Evolutionary conservation across 2,329 filamentous ascomycete species (phyloP), one percentile per base, ranked within the genome.

Genomic region (Fusarium coicis): DNA sequence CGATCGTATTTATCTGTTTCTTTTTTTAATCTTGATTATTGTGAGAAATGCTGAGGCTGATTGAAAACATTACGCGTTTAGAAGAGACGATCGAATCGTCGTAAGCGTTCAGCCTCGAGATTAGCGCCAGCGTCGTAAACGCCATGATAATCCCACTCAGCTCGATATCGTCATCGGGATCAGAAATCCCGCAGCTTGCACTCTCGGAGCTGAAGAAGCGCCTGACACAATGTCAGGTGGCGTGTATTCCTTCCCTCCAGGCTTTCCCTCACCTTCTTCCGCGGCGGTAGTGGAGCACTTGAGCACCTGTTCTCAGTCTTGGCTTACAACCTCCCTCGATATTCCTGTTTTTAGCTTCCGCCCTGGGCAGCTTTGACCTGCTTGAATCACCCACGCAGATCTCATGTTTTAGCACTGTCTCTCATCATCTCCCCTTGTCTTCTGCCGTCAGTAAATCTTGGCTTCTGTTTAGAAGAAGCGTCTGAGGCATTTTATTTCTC

Each of bases 311-410:
- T 65, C 50, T 30, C 40, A 18, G 23, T 40, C 68, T 60, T 72
- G 54, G 63, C 58, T 44, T 49, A 63, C 47, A 62, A 59, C 42
- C 32, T 16, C 28, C 59, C 40, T 30, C 34, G 50, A 54, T 61
- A 55, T 56, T 56, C 59, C 66, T 74, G 67, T 44, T 73, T 65
- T 58, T 43, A 40, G 64, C 28, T 47, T 28, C 55, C 60, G 52
- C 37, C 58, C 43, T 44, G 30, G 39, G 30, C 43, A 46, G 53
- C 43, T 62, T 54, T 59, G 68, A 64, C 56, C 54, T 30, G 7
- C 44, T 58, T 69, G 63, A 68, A 74, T 74, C 63, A 63, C 56
- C 57, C 64, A 46, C 57, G 68, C n/a, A 50, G 71, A 73, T 73
- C 68, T 59, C 58, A 28, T 63, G 56, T 66, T 69, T 54, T 64